Evolutionary conservation across 169 alveolate species (phyloP), one percentile per base, ranked within the genome.

Genomic region (Plasmodium cynomolgi): DNA sequence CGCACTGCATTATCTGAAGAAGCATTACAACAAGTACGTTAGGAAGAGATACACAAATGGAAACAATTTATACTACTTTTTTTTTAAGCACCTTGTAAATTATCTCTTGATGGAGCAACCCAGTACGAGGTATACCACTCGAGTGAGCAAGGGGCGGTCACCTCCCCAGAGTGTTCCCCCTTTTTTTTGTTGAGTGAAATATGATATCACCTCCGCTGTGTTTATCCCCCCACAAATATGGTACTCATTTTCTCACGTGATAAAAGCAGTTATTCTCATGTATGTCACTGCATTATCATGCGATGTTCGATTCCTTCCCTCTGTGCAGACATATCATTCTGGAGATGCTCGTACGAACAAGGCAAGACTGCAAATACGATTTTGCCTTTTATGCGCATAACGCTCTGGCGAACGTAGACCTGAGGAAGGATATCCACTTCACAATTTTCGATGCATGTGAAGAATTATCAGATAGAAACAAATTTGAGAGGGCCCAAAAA

Each of bases 1-100:
- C 5, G 93, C 93, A 31, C 41, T 47, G 81, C 37, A 41, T 23
- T 74, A 74, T 74, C 80, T 84, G 26, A 41, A 74, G 39, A 73
- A 74, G 33, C 93, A 84, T 74, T 84, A 84, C 81, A 84, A 84
- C 68, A 84, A 73, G 56, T 84, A 75, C 81, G 41, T 84, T 41
- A 84, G 54, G 33, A 34, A 31, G 20, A 47, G 54, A 75, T 73
- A 26, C 37, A 84, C 31, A 26, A 23, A 34, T 26, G 17, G 29
- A 23, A n/a, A 29, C 56, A 84, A 33, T 26, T 31, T 84, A 84
- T 84, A 84, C 58, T 75, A 68, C 41, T 74, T 84, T 5, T 84
- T 84, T 74, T 84, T 74, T 50, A 68, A 47, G 44, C 85, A 84
- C 31, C 68, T 84, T 9, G 72, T 84, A n/a, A 84, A 84, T 84